These are phyloP conservation scores for Pleurotus giganteus DNA, from an alignment of 768 basidiomycete species.

Conservation along the genomic window DNA sequence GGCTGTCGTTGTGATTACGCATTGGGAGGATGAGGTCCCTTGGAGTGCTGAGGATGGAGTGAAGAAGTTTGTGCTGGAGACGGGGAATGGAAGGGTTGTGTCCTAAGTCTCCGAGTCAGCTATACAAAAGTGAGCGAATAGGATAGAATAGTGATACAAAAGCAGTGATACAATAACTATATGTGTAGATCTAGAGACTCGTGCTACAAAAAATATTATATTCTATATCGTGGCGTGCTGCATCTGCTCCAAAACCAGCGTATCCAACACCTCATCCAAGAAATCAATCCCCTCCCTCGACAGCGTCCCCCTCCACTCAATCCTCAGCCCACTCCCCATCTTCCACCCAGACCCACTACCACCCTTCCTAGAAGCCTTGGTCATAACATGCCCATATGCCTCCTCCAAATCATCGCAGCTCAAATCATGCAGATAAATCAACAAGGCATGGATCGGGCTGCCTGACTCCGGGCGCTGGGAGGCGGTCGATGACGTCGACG, in stretches of 20 bases:
- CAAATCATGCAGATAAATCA: constrained; percentile 3
- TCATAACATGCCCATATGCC: constrained; percentile 3
- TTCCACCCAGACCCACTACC: constrained; percentile 54
- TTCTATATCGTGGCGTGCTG: not conserved
- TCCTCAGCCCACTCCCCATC: constrained; percentile 1
- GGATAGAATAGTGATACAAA: too few relatives aligned
- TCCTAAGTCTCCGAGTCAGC: too few relatives aligned
- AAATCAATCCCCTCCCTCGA: constrained; percentile 6
- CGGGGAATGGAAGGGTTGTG: constrained; percentile 25
- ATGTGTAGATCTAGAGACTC: too few relatives aligned
- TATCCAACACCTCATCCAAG: constrained; percentile 1
- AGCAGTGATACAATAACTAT: too few relatives aligned
- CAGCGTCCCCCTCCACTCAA: constrained; percentile 6
- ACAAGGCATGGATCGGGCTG: constrained; percentile 2
- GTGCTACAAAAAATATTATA: too few relatives aligned
- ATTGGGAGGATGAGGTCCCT: constrained; percentile 91
- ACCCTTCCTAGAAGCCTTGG: constrained; percentile 59
- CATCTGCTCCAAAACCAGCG: not conserved
- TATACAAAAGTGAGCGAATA: too few relatives aligned
- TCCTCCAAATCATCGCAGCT: constrained; percentile 4
- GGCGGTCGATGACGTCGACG: not conserved
- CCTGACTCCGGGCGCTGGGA: not conserved
- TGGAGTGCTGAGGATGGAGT: constrained; percentile 64
- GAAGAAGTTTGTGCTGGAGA: constrained; percentile 30
- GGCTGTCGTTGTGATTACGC: constrained; percentile 82